phyloP scores from a whole-genome alignment of 768 basidiomycete species.

The Mycena rosella region DNA sequence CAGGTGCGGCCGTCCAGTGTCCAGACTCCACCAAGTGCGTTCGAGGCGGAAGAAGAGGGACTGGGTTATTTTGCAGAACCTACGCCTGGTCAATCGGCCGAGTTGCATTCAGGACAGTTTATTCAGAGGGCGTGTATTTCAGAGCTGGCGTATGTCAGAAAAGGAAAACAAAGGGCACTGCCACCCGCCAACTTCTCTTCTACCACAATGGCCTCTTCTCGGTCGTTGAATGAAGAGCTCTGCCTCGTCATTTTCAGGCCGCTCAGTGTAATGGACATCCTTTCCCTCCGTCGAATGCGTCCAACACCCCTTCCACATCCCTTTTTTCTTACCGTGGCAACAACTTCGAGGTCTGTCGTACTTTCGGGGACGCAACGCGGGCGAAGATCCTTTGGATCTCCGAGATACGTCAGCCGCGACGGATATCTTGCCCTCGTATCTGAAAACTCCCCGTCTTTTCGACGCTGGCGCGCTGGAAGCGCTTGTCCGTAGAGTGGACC shows the following conservation, averaged over 20 bases:
- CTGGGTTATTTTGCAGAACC: too few relatives aligned
- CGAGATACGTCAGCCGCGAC: neutral
- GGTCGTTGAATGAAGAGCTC: neutral
- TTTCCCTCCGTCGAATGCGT: neutral
- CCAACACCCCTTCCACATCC: too few relatives aligned
- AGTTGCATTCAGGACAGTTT: too few relatives aligned
- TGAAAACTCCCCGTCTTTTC: neutral
- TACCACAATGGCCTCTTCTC: neutral
- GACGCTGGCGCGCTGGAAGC: neutral
- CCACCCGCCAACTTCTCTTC: neutral
- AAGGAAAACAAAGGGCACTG: too few relatives aligned
- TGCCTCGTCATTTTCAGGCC: neutral
- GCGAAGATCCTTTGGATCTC: slow-evolving; percentile 4
- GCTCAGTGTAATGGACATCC: neutral
- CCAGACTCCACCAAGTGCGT: too few relatives aligned
- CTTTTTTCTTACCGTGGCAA: neutral
- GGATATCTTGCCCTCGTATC: neutral
- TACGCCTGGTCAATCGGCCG: too few relatives aligned
- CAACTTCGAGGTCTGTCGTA: neutral
- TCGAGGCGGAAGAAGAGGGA: too few relatives aligned
- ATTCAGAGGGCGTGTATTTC: neutral
- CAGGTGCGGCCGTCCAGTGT: too few relatives aligned
- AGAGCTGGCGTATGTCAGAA: too few relatives aligned
- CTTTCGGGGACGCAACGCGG: neutral
- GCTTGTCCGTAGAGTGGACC: neutral